Conservation (phyloP, 169 alveolate species). For the Plasmodium inui region DNA sequence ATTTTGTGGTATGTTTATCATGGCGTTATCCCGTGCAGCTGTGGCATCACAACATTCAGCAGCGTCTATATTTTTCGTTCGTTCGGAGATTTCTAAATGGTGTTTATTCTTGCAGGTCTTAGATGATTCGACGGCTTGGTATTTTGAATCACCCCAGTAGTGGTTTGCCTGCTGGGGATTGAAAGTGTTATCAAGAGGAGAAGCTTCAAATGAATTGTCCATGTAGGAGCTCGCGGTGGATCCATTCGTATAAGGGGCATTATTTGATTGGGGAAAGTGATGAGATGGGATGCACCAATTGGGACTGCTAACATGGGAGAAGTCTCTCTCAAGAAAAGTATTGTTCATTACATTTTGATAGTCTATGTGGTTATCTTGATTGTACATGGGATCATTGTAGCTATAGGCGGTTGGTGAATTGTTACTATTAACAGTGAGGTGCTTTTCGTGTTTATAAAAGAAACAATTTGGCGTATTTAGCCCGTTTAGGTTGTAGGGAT, state of each 20-base stretch:
- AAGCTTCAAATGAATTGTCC: neutral
- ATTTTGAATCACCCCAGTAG: neutral
- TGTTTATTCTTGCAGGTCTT: neutral
- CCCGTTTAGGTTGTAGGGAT: neutral
- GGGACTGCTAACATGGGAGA: neutral
- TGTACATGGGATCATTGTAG: conserved; percentile 7
- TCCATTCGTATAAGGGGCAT: neutral
- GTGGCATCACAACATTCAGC: neutral
- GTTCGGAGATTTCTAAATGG: neutral
- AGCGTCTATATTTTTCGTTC: neutral
- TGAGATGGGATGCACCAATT: neutral
- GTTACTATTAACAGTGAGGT: neutral
- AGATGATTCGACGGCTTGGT: neutral
- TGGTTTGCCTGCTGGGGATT: neutral
- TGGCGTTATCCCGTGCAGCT: neutral
- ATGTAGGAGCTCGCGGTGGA: neutral
- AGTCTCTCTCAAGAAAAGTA: neutral
- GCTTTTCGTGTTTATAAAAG: neutral
- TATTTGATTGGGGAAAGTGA: neutral
- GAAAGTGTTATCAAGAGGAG: neutral
- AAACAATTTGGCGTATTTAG: conserved; percentile 2
- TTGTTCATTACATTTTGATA: conserved; percentile 13
- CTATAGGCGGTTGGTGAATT: neutral
- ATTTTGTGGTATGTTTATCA: neutral
- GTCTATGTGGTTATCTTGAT: neutral